Evolutionary conservation across 805 yeast genomes (phyloP), one percentile per base, ranked within the genome.

Genomic region (Ogataea sp.): DNA sequence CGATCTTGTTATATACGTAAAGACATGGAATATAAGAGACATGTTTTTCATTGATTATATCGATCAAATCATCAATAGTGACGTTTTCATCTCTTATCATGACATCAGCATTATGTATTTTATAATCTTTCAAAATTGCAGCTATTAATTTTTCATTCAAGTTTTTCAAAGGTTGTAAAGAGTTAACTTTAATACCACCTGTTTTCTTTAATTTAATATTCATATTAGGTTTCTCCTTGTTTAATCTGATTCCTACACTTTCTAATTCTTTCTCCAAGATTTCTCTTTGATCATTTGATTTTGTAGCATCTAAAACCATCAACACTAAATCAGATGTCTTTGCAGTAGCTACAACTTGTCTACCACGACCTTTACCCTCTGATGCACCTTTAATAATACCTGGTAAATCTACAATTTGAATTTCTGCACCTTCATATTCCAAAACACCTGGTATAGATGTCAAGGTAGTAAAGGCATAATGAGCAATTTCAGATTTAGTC

Each of bases 361-460:
- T 74, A 41, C 97, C 97, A 61, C 98, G 78, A 51, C 98, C 98
- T 61, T 89, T 89, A 53, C 97, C 97, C 56, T 86, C 96, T 27
- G 94, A 73, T 4, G 97, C 97, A 33, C 97, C 97, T 58, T 85
- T 86, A 42, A 90, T 90, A 50, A 90, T 90, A 60, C 98, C 98
- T 1, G 98, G 98, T 38, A 90, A 65, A 71, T 90, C 98, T n/a
- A 90, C 90, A 48, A 93, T 81, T 64, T 90, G 98, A 45, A 90
- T 88, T 55, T 89, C 96, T 0, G 97, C 96, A 29, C 97, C 97
- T 56, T 88, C 87, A 56, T 90, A 88, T 56, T 88, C 90, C 50
- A 90, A 67, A 11, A 93, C 95, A 36, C 97, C 97, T 0, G 97
- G 97, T 17, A 90, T 97, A 0, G 96, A 87, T 0, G 98, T 90